Percentiles rank a stretch among this genome's conserved stretches.
These are phyloP conservation scores for Epichloe elymi DNA, from an alignment of 2,329 filamentous ascomycete species.

Conservation along the genomic window DNA sequence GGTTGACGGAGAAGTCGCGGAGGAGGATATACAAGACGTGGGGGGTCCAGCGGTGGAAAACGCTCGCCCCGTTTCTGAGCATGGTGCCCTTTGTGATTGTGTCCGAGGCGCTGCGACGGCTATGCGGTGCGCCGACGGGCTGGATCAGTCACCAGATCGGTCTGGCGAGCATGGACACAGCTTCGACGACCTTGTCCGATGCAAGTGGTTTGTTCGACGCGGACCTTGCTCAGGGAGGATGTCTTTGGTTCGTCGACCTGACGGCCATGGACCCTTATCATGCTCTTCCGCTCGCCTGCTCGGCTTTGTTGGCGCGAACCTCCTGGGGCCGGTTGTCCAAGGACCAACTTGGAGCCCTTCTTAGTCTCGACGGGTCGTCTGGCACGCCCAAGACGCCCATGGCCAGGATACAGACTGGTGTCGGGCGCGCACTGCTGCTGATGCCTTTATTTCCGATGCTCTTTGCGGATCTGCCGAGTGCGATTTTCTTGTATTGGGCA, in stretches of 20 bases:
- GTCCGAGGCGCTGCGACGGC: slow-evolving; percentile 36
- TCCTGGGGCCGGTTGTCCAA: slow-evolving; percentile 17
- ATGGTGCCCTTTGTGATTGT: slow-evolving; percentile 37
- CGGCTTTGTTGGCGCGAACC: slow-evolving; percentile 16
- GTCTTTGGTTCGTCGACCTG: slow-evolving; percentile 43
- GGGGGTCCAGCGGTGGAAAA: slow-evolving; percentile 36
- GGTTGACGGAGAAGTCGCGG: slow-evolving; percentile 16
- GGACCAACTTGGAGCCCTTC: slow-evolving; percentile 15
- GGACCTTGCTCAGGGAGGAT: slow-evolving; percentile 34
- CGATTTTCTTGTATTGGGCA: slow-evolving; percentile 28
- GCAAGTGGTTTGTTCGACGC: slow-evolving; percentile 20
- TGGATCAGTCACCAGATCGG: slow-evolving; percentile 21
- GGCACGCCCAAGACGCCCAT: slow-evolving; percentile 9
- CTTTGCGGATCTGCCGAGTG: slow-evolving; percentile 23
- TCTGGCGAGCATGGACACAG: slow-evolving; percentile 11
- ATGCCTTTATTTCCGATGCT: slow-evolving; percentile 22
- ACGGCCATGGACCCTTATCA: slow-evolving; percentile 37
- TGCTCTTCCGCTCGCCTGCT: slow-evolving; percentile 29
- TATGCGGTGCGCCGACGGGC: slow-evolving; percentile 22
- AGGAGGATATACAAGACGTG: slow-evolving; percentile 23
- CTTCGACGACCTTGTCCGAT: slow-evolving; percentile 13
- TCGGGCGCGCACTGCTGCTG: slow-evolving; percentile 20
- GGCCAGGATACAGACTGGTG: slow-evolving; percentile 12
- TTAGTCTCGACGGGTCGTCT: slow-evolving; percentile 11
- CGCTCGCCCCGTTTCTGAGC: slow-evolving; percentile 24